Base-by-base conservation (phyloP, 768 basidiomycete genomes). In the Termitomyces sp. region DNA sequence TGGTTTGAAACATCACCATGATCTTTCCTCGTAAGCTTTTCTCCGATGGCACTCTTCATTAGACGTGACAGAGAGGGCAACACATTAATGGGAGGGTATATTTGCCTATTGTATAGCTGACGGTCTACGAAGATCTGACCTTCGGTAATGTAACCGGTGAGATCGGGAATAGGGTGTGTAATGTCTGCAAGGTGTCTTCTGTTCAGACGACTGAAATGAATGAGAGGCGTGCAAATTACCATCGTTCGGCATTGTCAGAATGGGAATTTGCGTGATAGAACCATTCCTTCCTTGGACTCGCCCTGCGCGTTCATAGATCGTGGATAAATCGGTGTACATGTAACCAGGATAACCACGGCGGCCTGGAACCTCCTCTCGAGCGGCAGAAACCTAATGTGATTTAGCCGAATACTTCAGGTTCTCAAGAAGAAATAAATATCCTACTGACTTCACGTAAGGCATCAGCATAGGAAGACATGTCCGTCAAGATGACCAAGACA, bases 11-110 rank as follows among this genome's bases (percentile, higher is more conserved):
- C 97, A 73, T 99, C 97, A 65, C 94, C 91, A 70, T 98, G 97
- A 73, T 99, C 97, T 74, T 96, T 96, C 70, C 97, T 81, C 56
- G 97, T 98, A 67, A 98, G 77, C 73, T 91, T 84, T 75, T 98
- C 96, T 61, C 97, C 97, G 72, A 98, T 98, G 61, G 97, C 97
- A 64, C 90, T 93, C 86, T 99, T 99, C 97, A 99, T 99, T 70
- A 99, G 76, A 73, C 97, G 94, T 63, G 97, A 98, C 67, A 99
- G 80, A 60, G 97, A 98, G 58, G 97, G 97, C 45, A 99, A 80
- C 57, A 99, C 96, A 75, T 99, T 99, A 80, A 99, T 98, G 48
- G 97, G 97, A 35, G 97, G 97, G 76, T 98, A 98, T 69, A 98
- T 95, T 71, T 94, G 93, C 65, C 89, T 79, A 77, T 99, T 98